Percentiles rank a stretch among this genome's conserved stretches.
These are phyloP conservation scores for Sequoiadendron giganteum DNA, from an alignment of 75 land plant species.

Conservation along the genomic window DNA sequence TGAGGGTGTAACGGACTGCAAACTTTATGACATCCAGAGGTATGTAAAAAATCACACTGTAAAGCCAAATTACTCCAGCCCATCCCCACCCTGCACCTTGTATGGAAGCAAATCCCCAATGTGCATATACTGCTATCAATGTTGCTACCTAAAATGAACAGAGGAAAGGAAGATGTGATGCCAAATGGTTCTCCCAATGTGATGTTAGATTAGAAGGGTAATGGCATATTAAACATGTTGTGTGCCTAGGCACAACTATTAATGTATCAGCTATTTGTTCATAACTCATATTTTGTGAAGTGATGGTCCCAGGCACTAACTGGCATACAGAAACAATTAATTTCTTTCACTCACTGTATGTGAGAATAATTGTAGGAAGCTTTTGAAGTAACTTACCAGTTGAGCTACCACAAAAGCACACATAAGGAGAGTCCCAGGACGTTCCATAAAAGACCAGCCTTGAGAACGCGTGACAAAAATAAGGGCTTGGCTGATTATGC, in stretches of 20 bases:
- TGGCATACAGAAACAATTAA: neutral
- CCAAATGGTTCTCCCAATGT: neutral
- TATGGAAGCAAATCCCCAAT: slow-evolving; percentile 57
- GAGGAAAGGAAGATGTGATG: neutral
- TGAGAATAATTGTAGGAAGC: neutral
- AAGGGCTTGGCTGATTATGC: slow-evolving; percentile 71
- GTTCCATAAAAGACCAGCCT: slow-evolving; percentile 62
- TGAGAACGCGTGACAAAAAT: slow-evolving; percentile 76
- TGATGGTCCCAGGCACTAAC: neutral
- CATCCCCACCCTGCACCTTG: slow-evolving; percentile 78
- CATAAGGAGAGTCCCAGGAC: slow-evolving; percentile 67
- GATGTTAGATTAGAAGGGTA: neutral
- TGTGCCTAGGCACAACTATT: neutral
- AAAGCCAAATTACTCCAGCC: slow-evolving; percentile 77
- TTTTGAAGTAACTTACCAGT: slow-evolving; percentile 36
- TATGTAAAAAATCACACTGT: slow-evolving; percentile 57
- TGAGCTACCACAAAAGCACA: slow-evolving; percentile 70
- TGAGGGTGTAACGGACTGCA: slow-evolving; percentile 56
- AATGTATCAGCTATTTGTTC: neutral
- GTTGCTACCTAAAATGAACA: slow-evolving; percentile 54
- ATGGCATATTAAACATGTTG: neutral
- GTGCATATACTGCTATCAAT: slow-evolving; percentile 65
- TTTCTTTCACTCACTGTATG: neutral
- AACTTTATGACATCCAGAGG: slow-evolving; percentile 77
- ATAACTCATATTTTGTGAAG: neutral